Conservation (phyloP, 1,284 basidiomycete species). For the Puccinia triticina region DNA sequence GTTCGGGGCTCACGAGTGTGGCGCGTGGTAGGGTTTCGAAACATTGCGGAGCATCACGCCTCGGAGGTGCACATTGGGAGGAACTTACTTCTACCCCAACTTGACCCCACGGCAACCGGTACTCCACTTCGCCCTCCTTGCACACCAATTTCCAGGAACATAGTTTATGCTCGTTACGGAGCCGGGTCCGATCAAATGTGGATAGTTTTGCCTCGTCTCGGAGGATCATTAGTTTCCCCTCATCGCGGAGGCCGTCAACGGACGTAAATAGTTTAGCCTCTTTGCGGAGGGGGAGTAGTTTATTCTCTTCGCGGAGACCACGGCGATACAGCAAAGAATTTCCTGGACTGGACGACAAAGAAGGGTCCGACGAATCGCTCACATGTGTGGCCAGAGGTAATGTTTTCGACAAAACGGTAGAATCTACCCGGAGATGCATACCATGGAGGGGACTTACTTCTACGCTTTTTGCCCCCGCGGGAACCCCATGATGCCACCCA, state of each 20-base stretch:
- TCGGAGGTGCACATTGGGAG: neutral
- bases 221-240: too few species aligned
- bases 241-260: too few species aligned
- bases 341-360: neutral
- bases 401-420: neutral
- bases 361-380: neutral
- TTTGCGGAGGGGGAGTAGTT: neutral
- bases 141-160: too few species aligned
- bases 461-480: neutral
- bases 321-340: neutral
- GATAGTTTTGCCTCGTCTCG: too few species aligned
- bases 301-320: neutral
- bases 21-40: neutral
- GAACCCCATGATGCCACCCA: neutral
- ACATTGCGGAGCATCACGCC: neutral
- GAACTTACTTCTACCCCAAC: neutral
- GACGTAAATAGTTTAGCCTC: neutral
- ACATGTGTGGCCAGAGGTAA: neutral
- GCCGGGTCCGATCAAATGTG: too few species aligned
- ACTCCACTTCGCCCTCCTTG: too few species aligned
- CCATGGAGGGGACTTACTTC: constrained; percentile 1
- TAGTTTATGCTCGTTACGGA: too few species aligned
- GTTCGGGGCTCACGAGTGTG: neutral
- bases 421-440: neutral
- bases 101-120: too few species aligned